Percentiles rank a stretch among this genome's conserved stretches.
Conservation (phyloP, 495 filamentous ascomycete species). For the Tuber indicum region DNA sequence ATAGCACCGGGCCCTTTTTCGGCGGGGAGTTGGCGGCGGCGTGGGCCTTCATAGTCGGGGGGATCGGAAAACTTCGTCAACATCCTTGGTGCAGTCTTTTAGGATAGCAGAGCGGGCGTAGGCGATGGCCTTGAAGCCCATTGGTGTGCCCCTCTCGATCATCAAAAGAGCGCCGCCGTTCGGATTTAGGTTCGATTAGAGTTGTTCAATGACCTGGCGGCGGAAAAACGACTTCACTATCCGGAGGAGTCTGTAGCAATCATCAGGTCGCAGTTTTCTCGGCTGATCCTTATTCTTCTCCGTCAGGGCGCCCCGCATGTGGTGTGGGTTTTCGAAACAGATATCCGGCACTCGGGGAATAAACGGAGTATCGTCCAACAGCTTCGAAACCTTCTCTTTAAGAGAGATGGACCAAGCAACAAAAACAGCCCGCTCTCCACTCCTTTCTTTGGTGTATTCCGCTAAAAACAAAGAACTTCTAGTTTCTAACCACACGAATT, state of each 20-base stretch:
- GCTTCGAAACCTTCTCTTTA: constrained; percentile 62
- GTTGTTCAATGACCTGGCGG: constrained; percentile 68
- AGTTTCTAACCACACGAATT: too few relatives aligned
- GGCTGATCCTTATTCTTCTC: constrained; percentile 47
- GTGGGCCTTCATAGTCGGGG: constrained; percentile 44
- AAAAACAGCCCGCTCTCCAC: constrained; percentile 48
- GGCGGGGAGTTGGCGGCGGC: constrained; percentile 44
- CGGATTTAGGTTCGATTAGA: constrained; percentile 80
- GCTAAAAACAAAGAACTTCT: too few relatives aligned
- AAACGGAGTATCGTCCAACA: constrained; percentile 86
- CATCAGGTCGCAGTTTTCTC: constrained; percentile 82
- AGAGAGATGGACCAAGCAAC: constrained; percentile 59
- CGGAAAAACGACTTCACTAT: constrained; percentile 66
- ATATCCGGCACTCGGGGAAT: constrained; percentile 81
- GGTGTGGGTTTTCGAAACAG: constrained; percentile 42
- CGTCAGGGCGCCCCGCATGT: constrained; percentile 53
- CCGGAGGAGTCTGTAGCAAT: constrained; percentile 79
- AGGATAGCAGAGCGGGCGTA: constrained; percentile 72
- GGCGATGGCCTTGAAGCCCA: constrained; percentile 87
- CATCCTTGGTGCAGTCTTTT: constrained; percentile 64
- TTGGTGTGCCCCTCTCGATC: constrained; percentile 82
- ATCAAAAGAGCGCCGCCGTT: constrained; percentile 81
- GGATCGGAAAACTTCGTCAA: constrained; percentile 45
- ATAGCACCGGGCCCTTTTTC: constrained; percentile 78
- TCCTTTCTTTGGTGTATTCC: neutral